Evolutionary conservation across 257 asterid genomes (phyloP).

Genomic region (Jacaranda mimosifolia): DNA sequence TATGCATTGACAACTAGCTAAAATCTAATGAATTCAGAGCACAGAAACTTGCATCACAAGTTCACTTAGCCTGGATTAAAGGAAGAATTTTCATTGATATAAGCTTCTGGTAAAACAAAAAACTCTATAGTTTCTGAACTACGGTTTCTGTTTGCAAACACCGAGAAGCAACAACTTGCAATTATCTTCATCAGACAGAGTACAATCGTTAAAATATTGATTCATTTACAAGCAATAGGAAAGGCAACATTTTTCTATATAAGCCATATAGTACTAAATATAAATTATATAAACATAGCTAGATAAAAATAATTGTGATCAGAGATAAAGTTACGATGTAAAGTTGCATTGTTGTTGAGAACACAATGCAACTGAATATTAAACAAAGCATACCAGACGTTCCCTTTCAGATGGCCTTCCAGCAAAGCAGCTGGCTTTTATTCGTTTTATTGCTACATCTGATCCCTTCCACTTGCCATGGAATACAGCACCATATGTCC

Average conservation of each 20-base stretch:
- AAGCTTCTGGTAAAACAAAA: no score
- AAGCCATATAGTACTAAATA: background rate
- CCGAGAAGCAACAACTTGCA: background rate
- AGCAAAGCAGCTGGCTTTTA: constrained; percentile 97
- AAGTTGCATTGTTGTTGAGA: background rate
- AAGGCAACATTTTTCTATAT: background rate
- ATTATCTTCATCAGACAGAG: background rate
- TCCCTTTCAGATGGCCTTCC: constrained; percentile 98
- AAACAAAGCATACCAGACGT: constrained; percentile 72
- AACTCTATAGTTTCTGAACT: no score
- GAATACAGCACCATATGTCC: constrained; percentile 92
- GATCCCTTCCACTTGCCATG: constrained; percentile 99
- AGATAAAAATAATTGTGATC: background rate
- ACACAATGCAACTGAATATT: background rate
- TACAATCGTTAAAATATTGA: constrained; percentile 1
- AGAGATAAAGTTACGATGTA: constrained; percentile 2
- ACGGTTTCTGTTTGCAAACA: no score
- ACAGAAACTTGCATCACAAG: no score
- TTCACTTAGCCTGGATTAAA: no score
- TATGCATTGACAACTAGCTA: no score
- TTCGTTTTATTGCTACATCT: constrained; percentile 95
- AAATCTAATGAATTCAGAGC: no score
- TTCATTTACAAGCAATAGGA: constrained; percentile 17
- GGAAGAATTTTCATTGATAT: no score
- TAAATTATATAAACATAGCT: background rate